Conservation (phyloP, 352 stramenopile species). For the Pythium brassicae region DNA sequence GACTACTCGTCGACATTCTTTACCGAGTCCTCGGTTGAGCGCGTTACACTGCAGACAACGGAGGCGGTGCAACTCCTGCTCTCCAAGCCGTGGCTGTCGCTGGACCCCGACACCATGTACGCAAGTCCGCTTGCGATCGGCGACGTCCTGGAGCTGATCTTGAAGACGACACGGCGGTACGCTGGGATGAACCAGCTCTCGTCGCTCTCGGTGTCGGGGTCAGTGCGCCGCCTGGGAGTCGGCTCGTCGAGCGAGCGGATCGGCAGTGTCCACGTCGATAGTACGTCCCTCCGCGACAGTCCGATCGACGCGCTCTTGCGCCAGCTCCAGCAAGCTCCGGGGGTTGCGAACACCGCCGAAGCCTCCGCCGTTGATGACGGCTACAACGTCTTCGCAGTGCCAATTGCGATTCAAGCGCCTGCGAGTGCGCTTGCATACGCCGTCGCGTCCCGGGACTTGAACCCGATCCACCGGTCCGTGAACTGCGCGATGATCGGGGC, state of each 20-base stretch:
- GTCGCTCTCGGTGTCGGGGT: slow-evolving; percentile 45
- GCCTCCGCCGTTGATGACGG: slow-evolving; percentile 37
- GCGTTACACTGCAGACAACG: slow-evolving; percentile 30
- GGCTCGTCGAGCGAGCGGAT: slow-evolving; percentile 27
- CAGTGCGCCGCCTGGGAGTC: slow-evolving; percentile 35
- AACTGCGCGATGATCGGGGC: slow-evolving; percentile 72
- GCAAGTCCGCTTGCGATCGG: slow-evolving; percentile 22
- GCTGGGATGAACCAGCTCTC: slow-evolving; percentile 32
- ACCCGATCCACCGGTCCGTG: slow-evolving; percentile 81
- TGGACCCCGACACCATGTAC: slow-evolving; percentile 12
- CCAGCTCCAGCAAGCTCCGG: slow-evolving; percentile 21
- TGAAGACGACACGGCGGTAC: slow-evolving; percentile 57
- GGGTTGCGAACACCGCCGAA: slow-evolving; percentile 16
- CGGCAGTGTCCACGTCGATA: slow-evolving; percentile 28
- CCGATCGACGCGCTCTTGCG: slow-evolving; percentile 42
- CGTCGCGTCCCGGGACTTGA: slow-evolving; percentile 77
- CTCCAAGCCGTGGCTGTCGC: slow-evolving; percentile 63
- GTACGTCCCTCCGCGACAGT: slow-evolving; percentile 37
- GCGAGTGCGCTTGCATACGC: slow-evolving; percentile 63
- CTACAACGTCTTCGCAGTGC: slow-evolving; percentile 64
- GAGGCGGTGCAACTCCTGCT: slow-evolving; percentile 57
- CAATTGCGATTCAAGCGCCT: slow-evolving; percentile 63
- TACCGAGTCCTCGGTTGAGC: slow-evolving; percentile 34
- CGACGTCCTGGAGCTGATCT: slow-evolving; percentile 46
- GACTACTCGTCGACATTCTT: slow-evolving; percentile 79